Evolutionary conservation across 2,329 filamentous ascomycete genomes (phyloP), one percentile per base, ranked within the genome.

Genomic region (Colletotrichum plurivorum): DNA sequence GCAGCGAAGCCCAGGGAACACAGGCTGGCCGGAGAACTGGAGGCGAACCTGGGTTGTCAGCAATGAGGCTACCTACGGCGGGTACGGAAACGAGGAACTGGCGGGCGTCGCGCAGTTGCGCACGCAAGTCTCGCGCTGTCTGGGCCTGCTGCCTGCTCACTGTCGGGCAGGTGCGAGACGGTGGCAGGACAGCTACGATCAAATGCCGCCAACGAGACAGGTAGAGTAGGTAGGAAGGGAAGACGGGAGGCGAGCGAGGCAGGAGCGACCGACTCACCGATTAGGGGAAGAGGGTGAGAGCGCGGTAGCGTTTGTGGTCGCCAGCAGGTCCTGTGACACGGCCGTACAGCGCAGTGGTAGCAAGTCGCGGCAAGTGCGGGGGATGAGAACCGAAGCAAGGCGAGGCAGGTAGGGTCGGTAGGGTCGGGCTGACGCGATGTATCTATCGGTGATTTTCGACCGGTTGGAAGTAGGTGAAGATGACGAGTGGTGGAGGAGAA

Each of bases 211-310:
- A 56, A 55, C 54, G 31, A 66, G 62, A 51, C 48, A 69, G 53
- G 43, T 25, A 39, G 36, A 60, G 49, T 43, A 22, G 51, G 36
- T 43, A 22, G 51, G 36, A 60, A 20, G 16, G 62, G 22, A 36
- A 48, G 49, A 27, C 22, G 49, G 22, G 22, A 25, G 22, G 22
- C 61, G 52, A 41, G 41, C 31, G 15, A 66, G 27, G 55, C 55
- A 66, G 51, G 25, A 45, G 57, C 12, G 48, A 53, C 52, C 60
- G 55, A 61, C 66, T 69, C 45, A 69, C 65, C 54, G 22, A 65
- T 45, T n/a, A 6, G 63, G 27, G 45, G 31, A 54, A 49, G 45
- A 46, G 48, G 39, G 54, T 18, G 41, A 31, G 41, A 48, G 58
- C 36, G 48, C 25, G 41, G n/a, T 48, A n/a, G 31, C 36, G n/a